Conservation (phyloP, 2,329 filamentous ascomycete species). For the Coleophoma crateriformis region DNA sequence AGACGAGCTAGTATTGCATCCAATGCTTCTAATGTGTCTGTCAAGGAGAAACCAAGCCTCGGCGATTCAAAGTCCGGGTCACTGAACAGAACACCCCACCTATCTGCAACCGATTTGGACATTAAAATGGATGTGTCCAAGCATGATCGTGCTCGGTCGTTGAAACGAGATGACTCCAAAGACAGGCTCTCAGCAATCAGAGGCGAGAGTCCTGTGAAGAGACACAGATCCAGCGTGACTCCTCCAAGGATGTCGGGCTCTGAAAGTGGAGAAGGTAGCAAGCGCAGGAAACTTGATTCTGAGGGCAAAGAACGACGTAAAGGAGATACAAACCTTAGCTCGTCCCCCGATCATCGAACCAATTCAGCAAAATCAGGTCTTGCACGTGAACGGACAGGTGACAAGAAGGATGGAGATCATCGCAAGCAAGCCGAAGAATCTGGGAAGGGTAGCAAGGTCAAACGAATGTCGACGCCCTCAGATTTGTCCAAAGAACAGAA, state of each 20-base stretch:
- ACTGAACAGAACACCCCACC: conserved; percentile 33
- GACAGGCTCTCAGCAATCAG: conserved; percentile 43
- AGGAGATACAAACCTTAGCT: conserved; percentile 16
- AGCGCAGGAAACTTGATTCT: conserved; percentile 51
- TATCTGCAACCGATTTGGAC: conserved; percentile 11
- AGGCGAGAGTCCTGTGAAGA: conserved; percentile 48
- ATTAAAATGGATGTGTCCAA: conserved; percentile 16
- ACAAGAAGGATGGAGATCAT: background rate
- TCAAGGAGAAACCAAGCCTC: conserved; percentile 42
- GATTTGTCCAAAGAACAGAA: conserved; percentile 8
- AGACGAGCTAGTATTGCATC: conserved; percentile 53
- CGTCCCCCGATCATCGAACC: conserved; percentile 20
- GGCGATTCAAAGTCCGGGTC: conserved; percentile 41
- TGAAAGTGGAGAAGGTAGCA: conserved; percentile 44
- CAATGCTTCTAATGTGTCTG: conserved; percentile 41
- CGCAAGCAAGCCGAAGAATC: background rate
- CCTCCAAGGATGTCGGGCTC: conserved; percentile 47
- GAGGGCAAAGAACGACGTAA: conserved; percentile 28
- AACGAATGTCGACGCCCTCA: background rate
- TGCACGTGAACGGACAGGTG: conserved; percentile 11
- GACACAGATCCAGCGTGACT: conserved; percentile 53
- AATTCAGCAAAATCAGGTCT: conserved; percentile 9
- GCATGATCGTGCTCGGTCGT: conserved; percentile 49
- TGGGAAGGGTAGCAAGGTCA: background rate
- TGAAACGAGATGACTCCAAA: conserved; percentile 56